Percentiles rank a stretch among this genome's conserved stretches.
phyloP scores from a whole-genome alignment of 1,284 basidiomycete species.

The Paramarasmius palmivorus region DNA sequence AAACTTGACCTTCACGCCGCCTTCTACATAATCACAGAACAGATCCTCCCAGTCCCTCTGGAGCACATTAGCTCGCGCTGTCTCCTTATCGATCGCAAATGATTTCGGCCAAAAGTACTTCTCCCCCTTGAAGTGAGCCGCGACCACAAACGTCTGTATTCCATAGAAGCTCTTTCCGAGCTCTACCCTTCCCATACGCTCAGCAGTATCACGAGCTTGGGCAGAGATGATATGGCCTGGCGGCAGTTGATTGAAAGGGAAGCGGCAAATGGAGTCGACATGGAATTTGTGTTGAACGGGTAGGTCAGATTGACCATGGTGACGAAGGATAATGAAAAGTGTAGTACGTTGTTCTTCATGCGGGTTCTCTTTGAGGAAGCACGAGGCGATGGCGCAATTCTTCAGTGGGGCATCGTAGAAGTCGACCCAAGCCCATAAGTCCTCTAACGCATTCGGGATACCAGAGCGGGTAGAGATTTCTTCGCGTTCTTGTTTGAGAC shows the following conservation, averaged over 20 bases:
- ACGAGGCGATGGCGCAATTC: constrained; percentile 15
- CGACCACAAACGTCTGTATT: neutral
- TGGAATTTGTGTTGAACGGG: constrained; percentile 10
- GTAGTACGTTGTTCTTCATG: constrained; percentile 8
- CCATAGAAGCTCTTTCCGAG: constrained; percentile 11
- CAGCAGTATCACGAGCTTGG: neutral
- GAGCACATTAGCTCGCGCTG: constrained; percentile 1
- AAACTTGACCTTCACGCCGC: constrained; percentile 16
- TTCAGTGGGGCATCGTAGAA: constrained; percentile 17
- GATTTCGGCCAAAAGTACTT: constrained; percentile 1
- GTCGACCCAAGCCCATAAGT: constrained; percentile 10
- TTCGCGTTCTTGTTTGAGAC: neutral
- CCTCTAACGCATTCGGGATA: constrained; percentile 1
- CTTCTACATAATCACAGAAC: constrained; percentile 11
- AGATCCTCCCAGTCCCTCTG: constrained; percentile 13
- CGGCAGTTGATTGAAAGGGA: neutral
- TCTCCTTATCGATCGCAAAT: constrained; percentile 11
- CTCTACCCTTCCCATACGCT: constrained; percentile 8
- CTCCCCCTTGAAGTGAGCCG: neutral
- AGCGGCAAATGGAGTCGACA: neutral
- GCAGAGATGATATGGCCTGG: neutral
- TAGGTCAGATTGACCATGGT: constrained; percentile 4
- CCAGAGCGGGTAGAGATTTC: constrained; percentile 1
- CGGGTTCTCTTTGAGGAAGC: constrained; percentile 1
- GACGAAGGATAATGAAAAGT: neutral